Evolutionary conservation across 139 green algal genomes (phyloP).

Genomic region (Chlorella sp.): DNA sequence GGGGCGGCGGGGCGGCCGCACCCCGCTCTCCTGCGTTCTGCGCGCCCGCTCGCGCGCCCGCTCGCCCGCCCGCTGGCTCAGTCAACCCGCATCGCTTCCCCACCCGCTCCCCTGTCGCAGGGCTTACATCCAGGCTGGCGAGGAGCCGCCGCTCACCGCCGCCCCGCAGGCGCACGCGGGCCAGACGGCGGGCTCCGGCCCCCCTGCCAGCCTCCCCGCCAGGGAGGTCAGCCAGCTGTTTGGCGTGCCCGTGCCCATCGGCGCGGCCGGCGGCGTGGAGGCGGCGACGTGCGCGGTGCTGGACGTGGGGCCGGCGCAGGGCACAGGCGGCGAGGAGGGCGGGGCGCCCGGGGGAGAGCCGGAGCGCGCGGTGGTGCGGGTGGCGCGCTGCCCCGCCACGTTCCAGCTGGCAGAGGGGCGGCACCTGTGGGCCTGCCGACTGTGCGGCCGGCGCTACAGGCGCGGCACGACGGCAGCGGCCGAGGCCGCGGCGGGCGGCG

Average conservation of each 20-base stretch:
- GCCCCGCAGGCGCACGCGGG: no score
- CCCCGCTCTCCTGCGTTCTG: not conserved
- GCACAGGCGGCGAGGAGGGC: no score
- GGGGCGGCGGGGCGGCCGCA: not conserved
- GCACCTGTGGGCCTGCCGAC: constrained; percentile 25
- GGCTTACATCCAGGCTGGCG: not conserved
- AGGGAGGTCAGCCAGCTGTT: constrained; percentile 12
- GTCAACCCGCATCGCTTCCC: not conserved
- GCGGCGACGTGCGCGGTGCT: constrained; percentile 4
- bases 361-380: not conserved
- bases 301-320: no score
- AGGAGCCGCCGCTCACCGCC: not conserved
- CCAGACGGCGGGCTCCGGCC: no score
- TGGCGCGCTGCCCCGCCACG: constrained; percentile 30
- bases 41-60: no score
- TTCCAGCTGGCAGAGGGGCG: constrained; percentile 10
- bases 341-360: not conserved
- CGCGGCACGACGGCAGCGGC: not conserved
- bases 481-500: not conserved
- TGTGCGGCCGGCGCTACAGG: constrained; percentile 13
- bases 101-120: not conserved
- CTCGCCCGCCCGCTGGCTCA: not conserved
- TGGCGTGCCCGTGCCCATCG: not conserved
- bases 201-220: constrained; percentile 17
- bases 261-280: not conserved